Percentiles rank a stretch among this genome's conserved stretches.
Conservation (phyloP, 1,284 basidiomycete genomes). For the Malassezia dermatis region DNA sequence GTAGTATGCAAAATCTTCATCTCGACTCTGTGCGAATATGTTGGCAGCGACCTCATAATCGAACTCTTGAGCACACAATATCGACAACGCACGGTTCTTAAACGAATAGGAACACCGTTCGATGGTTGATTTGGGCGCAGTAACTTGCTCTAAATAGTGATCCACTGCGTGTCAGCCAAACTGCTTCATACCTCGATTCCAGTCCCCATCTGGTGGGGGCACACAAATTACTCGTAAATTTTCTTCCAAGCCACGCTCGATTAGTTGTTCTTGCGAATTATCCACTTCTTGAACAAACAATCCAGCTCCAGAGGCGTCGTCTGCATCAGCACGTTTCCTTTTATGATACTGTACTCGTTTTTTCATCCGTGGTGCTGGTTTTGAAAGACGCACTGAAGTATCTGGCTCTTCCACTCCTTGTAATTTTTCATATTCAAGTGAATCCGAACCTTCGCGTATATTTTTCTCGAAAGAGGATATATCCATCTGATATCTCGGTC, state of each 20-base stretch:
- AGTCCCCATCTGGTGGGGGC: conserved; percentile 42
- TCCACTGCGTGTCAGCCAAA: conserved; percentile 54
- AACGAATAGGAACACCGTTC: conserved; percentile 59
- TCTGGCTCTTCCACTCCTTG: conserved; percentile 21
- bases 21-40: neutral
- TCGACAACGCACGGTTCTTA: conserved; percentile 78
- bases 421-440: conserved; percentile 11
- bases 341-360: neutral
- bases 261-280: conserved; percentile 24
- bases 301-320: neutral
- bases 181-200: neutral
- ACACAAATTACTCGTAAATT: conserved; percentile 59
- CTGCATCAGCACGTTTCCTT: neutral
- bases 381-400: neutral
- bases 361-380: neutral
- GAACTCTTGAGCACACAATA: conserved; percentile 52
- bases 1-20: conserved; percentile 46
- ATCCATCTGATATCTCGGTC: conserved; percentile 64
- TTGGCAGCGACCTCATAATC: neutral
- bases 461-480: conserved; percentile 8
- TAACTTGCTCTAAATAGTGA: conserved; percentile 58
- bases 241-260: conserved; percentile 61
- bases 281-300: neutral
- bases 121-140: conserved; percentile 20
- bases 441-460: neutral